A percentile compares a stretch with the other conserved stretches of the same genome.
These are phyloP conservation scores for Chlamydomonas sphaeroides DNA, from an alignment of 139 green algal genomes.

Conservation along the genomic window DNA sequence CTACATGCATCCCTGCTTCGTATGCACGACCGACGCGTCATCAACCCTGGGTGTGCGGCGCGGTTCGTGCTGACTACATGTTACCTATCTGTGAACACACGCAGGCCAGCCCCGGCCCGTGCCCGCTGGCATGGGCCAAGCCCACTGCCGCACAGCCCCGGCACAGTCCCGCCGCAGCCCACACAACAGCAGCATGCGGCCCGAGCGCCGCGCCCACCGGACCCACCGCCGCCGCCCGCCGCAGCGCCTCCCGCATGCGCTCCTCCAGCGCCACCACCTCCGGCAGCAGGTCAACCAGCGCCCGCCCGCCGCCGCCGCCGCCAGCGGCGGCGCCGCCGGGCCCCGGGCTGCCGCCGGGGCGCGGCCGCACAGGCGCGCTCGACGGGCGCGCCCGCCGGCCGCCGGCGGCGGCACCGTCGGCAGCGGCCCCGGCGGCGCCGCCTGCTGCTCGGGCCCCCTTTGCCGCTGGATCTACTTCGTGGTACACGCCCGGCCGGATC, in stretches of 20 bases:
- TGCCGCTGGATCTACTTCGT: constrained; percentile 26
- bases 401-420: not conserved
- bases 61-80: no score
- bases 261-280: constrained; percentile 52
- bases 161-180: not conserved
- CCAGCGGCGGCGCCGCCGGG: not conserved
- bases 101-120: no score
- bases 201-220: not conserved
- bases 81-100: no score
- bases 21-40: no score
- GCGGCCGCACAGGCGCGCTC: not conserved
- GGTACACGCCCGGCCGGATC: constrained; percentile 48
- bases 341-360: not conserved
- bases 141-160: not conserved
- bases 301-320: not conserved
- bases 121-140: no score
- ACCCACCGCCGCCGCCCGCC: constrained; percentile 40
- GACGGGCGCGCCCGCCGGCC: not conserved
- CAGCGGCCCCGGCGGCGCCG: not conserved
- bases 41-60: no score
- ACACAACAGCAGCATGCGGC: not conserved
- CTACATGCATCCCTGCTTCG: no score
- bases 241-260: constrained; percentile 49
- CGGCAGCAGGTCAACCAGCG: constrained; percentile 28
- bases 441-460: not conserved